phyloP scores from a whole-genome alignment of 371 early-diverging fungal genomes.

The Saksenaea oblongispora region DNA sequence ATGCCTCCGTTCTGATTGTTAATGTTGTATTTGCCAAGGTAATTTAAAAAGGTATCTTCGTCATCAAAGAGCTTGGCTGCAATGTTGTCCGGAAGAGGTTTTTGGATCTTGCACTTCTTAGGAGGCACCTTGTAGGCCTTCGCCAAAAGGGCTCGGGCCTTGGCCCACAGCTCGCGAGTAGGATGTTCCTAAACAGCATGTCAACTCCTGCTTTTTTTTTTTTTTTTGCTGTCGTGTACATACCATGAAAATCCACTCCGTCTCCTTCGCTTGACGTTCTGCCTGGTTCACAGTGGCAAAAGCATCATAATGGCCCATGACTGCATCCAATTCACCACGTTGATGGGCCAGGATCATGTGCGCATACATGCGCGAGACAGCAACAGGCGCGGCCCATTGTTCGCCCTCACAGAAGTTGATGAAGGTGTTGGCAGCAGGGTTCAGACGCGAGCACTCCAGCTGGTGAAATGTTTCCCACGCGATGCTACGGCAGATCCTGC shows the following conservation, averaged over 20 bases:
- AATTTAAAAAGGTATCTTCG: constrained; percentile 59
- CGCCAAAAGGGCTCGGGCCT: constrained; percentile 44
- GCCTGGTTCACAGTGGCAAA: constrained; percentile 68
- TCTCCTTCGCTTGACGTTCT: constrained; percentile 65
- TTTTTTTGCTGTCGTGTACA: not conserved
- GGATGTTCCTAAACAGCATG: constrained; percentile 34
- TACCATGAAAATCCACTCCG: constrained; percentile 68
- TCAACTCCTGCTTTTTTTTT: not conserved
- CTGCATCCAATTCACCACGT: constrained; percentile 51
- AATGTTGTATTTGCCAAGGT: constrained; percentile 67
- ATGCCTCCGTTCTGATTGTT: constrained; percentile 73
- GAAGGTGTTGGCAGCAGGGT: constrained; percentile 46
- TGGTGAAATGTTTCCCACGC: constrained; percentile 62
- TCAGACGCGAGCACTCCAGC: constrained; percentile 54
- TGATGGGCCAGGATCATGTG: constrained; percentile 61
- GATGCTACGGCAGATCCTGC: constrained; percentile 49
- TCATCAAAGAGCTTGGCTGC: constrained; percentile 51
- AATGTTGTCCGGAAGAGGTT: constrained; percentile 52
- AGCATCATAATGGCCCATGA: constrained; percentile 57
- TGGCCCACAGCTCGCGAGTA: constrained; percentile 56
- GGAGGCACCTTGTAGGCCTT: constrained; percentile 54
- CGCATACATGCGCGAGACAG: constrained; percentile 59
- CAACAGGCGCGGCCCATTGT: constrained; percentile 62
- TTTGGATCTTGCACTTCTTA: constrained; percentile 53
- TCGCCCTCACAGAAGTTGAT: constrained; percentile 54